phyloP scores from a whole-genome alignment of 805 yeast genomes.

The Debaryomyces prosopidis region DNA sequence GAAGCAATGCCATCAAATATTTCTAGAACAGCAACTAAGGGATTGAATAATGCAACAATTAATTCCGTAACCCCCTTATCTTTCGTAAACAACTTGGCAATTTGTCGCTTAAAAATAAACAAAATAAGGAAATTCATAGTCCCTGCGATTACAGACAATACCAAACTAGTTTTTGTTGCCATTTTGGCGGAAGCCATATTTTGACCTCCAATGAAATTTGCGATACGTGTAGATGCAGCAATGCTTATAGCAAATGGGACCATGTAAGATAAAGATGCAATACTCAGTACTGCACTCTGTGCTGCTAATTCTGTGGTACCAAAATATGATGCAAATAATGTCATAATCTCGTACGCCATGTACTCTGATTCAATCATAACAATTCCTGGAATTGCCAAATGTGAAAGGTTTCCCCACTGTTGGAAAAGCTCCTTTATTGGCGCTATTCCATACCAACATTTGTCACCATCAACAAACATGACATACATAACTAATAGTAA shows the following conservation, averaged over 20 bases:
- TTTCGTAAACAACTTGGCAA: conserved; percentile 60
- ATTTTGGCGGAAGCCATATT: conserved; percentile 37
- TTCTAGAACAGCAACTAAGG: conserved; percentile 65
- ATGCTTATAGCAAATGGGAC: conserved; percentile 48
- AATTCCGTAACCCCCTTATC: conserved; percentile 57
- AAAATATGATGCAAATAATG: conserved; percentile 45
- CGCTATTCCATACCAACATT: conserved; percentile 68
- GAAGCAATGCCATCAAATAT: conserved; percentile 70
- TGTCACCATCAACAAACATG: conserved; percentile 56
- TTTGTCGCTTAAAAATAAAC: conserved; percentile 44
- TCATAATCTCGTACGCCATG: conserved; percentile 48
- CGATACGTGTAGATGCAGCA: conserved; percentile 45
- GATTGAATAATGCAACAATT: conserved; percentile 54
- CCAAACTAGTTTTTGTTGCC: conserved; percentile 34
- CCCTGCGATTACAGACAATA: conserved; percentile 30
- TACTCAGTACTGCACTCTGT: conserved; percentile 50
- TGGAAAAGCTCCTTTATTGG: conserved; percentile 35
- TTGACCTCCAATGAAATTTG: conserved; percentile 45
- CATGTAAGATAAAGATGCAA: conserved; percentile 46
- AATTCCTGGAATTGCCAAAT: conserved; percentile 46
- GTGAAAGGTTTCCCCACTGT: conserved; percentile 36
- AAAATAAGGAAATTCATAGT: conserved; percentile 45
- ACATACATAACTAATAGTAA: conserved; percentile 37
- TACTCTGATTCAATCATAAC: conserved; percentile 47
- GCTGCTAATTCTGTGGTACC: conserved; percentile 54